Conservation (phyloP, 371 early-diverging fungal genomes). For the Nosema muscidifuracis region DNA sequence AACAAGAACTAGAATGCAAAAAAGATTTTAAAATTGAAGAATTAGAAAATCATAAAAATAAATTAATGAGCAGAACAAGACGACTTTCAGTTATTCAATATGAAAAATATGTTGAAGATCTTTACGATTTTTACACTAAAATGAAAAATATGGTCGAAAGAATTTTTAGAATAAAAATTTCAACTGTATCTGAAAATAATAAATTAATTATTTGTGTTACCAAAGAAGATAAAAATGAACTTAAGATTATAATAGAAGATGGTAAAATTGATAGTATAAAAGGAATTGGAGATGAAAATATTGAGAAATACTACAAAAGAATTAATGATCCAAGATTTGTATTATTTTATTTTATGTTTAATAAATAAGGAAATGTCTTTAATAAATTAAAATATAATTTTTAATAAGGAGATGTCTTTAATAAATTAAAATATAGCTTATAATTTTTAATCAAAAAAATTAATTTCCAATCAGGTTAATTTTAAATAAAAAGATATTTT, state of each 20-base stretch:
- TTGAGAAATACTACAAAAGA: background rate
- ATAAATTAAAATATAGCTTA: too few relatives aligned
- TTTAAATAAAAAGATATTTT: too few relatives aligned
- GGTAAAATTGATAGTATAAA: background rate
- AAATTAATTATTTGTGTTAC: slow-evolving; percentile 2
- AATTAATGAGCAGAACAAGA: slow-evolving; percentile 27
- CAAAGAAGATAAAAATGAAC: background rate
- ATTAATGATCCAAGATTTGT: slow-evolving; percentile 6
- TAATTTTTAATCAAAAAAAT: too few relatives aligned
- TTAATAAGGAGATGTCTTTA: too few relatives aligned
- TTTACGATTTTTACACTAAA: slow-evolving; percentile 46
- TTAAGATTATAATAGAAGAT: background rate
- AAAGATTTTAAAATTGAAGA: slow-evolving; percentile 14
- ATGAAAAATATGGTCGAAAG: slow-evolving; percentile 6
- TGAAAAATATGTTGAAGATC: slow-evolving; percentile 53
- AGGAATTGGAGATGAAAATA: background rate
- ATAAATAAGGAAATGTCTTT: too few relatives aligned
- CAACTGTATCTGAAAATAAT: slow-evolving; percentile 16
- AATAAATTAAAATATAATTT: too few relatives aligned
- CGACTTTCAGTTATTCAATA: slow-evolving; percentile 44
- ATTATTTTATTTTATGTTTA: background rate
- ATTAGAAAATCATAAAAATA: slow-evolving; percentile 21
- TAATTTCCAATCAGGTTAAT: too few relatives aligned
- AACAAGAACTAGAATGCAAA: slow-evolving; percentile 6
- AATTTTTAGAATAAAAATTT: background rate